Conservation (phyloP, 1,284 basidiomycete species). For the Fistulina hepatica region DNA sequence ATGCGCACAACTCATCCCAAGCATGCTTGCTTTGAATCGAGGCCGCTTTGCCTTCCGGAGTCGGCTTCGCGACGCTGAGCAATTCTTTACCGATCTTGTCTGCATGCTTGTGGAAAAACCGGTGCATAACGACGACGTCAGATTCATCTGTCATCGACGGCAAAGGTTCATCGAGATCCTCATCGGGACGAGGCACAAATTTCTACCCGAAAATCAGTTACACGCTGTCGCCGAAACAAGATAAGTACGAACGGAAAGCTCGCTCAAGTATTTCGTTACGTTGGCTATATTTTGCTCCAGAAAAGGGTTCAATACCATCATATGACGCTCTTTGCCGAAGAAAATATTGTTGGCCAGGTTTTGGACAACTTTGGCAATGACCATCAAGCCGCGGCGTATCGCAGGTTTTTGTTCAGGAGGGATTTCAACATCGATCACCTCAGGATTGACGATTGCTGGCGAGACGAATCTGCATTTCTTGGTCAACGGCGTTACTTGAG, state of each 20-base stretch:
- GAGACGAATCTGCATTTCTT: constrained; percentile 52
- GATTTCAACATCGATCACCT: constrained; percentile 72
- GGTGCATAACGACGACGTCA: constrained; percentile 70
- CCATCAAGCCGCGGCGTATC: constrained; percentile 67
- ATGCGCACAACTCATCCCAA: constrained; percentile 65
- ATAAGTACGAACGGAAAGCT: constrained; percentile 51
- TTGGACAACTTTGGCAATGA: constrained; percentile 86
- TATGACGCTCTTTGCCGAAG: constrained; percentile 81
- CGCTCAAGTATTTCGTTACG: constrained; percentile 75
- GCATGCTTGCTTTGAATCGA: constrained; percentile 59
- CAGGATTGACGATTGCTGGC: constrained; percentile 80
- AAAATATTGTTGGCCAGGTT: constrained; percentile 89
- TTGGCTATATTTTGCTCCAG: constrained; percentile 67
- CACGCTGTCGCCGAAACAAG: not conserved
- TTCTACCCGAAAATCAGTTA: constrained; percentile 30
- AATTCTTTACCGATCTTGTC: constrained; percentile 80
- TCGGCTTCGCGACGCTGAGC: constrained; percentile 57
- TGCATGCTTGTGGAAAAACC: constrained; percentile 73
- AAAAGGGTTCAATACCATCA: constrained; percentile 75
- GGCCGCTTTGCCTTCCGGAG: constrained; percentile 45
- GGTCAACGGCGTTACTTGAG: constrained; percentile 3
- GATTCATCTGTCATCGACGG: constrained; percentile 70
- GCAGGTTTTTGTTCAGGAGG: constrained; percentile 39
- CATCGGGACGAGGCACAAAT: constrained; percentile 38
- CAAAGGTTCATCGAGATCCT: constrained; percentile 60